Conservation (phyloP, 2,329 filamentous ascomycete species). For the Teratosphaeriaceae sp. region DNA sequence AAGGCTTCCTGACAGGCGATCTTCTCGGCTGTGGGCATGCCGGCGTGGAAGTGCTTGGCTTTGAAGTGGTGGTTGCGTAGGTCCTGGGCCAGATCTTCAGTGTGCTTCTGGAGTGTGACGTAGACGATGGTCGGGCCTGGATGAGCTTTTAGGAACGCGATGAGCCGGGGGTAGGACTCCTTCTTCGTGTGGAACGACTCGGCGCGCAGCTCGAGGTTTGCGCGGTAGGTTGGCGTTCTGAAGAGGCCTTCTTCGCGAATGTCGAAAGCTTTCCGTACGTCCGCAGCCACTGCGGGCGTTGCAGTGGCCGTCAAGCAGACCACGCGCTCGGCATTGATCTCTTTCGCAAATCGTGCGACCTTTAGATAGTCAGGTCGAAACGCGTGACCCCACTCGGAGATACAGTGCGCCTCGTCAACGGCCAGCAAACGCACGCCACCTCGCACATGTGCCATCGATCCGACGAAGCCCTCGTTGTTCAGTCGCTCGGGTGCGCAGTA, state of each 20-base stretch:
- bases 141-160: constrained; percentile 44
- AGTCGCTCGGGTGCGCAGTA: constrained; percentile 85
- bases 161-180: constrained; percentile 42
- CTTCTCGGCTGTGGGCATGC: constrained; percentile 62
- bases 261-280: constrained; percentile 73
- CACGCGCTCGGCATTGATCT: constrained; percentile 72
- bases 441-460: constrained; percentile 29
- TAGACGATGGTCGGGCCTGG: constrained; percentile 55
- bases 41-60: constrained; percentile 82
- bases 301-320: constrained; percentile 96
- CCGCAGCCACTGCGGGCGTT: constrained; percentile 83
- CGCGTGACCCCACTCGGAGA: constrained; percentile 98
- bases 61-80: constrained; percentile 74
- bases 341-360: constrained; percentile 65
- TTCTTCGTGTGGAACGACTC: constrained; percentile 36
- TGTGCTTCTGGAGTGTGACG: constrained; percentile 53
- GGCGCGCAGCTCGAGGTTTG: constrained; percentile 64
- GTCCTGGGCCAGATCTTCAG: constrained; percentile 66
- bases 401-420: constrained; percentile 96
- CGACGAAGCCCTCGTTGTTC: constrained; percentile 47
- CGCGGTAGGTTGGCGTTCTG: constrained; percentile 78
- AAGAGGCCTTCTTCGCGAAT: constrained; percentile 48
- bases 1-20: constrained; percentile 67
- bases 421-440: constrained; percentile 59
- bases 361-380: constrained; percentile 89